Evolutionary conservation across 331 rosid genomes (phyloP).

Genomic region (Acacia concinna): DNA sequence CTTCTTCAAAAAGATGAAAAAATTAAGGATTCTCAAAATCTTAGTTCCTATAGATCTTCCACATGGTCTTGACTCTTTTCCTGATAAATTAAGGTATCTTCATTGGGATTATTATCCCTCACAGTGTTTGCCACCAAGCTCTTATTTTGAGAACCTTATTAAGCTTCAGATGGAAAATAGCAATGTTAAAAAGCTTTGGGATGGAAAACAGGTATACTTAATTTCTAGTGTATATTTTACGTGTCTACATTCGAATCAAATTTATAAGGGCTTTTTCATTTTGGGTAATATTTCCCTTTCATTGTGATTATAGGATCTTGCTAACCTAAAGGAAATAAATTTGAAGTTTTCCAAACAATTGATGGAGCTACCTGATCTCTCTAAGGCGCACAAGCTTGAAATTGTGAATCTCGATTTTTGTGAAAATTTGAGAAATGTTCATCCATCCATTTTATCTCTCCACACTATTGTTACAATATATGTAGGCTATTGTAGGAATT

Average conservation of each 20-base stretch:
- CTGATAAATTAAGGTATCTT: neutral
- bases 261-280: neutral
- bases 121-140: neutral
- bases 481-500: neutral
- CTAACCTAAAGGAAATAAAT: neutral
- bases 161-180: neutral
- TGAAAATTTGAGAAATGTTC: neutral
- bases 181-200: conserved; percentile 11
- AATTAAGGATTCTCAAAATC: conserved; percentile 19
- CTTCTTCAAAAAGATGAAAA: neutral
- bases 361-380: conserved; percentile 2
- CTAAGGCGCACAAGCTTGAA: neutral
- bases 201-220: conserved; percentile 18
- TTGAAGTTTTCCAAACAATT: neutral
- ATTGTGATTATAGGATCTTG: neutral
- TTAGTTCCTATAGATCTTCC: neutral
- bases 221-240: neutral
- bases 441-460: conserved; percentile 23
- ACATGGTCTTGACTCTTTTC: neutral
- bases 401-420: neutral
- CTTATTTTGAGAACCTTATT: neutral
- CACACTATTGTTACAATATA: neutral
- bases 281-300: neutral
- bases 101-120: neutral
- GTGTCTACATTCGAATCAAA: neutral